Conservation (phyloP, 73 alveolate species). For the Halteria grandinella region DNA sequence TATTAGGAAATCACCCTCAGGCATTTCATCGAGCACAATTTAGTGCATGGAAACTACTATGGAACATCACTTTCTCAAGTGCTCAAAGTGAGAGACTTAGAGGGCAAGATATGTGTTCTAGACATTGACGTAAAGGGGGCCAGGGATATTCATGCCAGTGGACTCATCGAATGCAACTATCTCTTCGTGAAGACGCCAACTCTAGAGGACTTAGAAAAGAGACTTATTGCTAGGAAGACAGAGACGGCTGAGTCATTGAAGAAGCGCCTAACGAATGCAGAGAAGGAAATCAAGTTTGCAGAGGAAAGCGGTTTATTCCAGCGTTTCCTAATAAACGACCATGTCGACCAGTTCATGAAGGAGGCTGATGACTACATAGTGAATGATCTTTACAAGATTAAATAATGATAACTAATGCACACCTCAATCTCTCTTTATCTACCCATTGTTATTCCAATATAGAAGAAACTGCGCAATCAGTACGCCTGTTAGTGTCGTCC, state of each 20-base stretch:
- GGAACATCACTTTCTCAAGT: slow-evolving; percentile 84
- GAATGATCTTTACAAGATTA: neutral
- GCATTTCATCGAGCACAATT: slow-evolving; percentile 72
- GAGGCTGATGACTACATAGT: slow-evolving; percentile 25
- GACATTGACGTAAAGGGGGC: slow-evolving; percentile 96
- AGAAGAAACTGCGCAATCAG: slow-evolving; percentile 3
- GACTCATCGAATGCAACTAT: slow-evolving; percentile 62
- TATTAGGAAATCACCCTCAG: slow-evolving; percentile 61
- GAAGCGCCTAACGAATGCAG: slow-evolving; percentile 62
- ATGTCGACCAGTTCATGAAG: slow-evolving; percentile 6
- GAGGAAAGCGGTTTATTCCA: neutral
- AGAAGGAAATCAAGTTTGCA: slow-evolving; percentile 55
- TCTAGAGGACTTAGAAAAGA: slow-evolving; percentile 1
- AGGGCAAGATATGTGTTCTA: slow-evolving; percentile 79
- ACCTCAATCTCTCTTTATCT: no score
- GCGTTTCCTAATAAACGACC: neutral
- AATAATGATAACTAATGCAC: no score
- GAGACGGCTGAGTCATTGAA: slow-evolving; percentile 74
- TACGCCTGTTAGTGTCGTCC: slow-evolving; percentile 1
- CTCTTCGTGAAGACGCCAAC: slow-evolving; percentile 85
- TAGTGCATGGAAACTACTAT: slow-evolving; percentile 86
- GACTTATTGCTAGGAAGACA: slow-evolving; percentile 46
- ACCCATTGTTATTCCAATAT: slow-evolving; percentile 51
- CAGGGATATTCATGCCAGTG: slow-evolving; percentile 36
- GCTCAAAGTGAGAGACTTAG: slow-evolving; percentile 54